Base-by-base conservation (phyloP, 2,329 filamentous ascomycete genomes). In the Xylariaceae sp. region DNA sequence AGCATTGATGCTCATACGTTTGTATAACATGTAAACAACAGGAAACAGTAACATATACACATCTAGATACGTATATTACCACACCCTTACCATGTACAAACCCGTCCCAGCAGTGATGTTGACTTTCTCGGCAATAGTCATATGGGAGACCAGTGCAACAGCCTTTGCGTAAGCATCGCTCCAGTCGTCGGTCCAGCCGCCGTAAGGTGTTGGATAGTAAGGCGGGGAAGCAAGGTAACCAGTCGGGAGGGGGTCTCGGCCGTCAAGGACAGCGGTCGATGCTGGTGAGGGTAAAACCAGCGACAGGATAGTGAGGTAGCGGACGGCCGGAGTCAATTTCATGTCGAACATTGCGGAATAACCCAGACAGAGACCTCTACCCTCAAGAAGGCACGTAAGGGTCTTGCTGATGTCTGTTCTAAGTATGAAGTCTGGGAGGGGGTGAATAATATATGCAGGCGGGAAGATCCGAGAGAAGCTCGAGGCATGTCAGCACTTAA, bases 61-160 rank as follows among this genome's bases (percentile, higher is more conserved):
- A 35, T 30, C 23, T 30, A 30, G 23, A 30, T 35, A 50, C 11
- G 9, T 35, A 15, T 35, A 18, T 23, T 51, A 35, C 35, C 18
- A n/a, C 42, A 4, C 77, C 47, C 65, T 56, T 60, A 82, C 88
- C 88, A 91, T 92, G 64, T 80, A 87, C 48, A 87, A 80, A 1
- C 88, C 88, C 1, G 82, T 87, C 2, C 89, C 89, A 1, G 83
- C 82, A 0, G 88, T 91, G 55, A 92, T 80, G 69, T 92, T 92
- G 2, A 88, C 86, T 75, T 92, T 93, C 71, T 92, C 89, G 1
- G 88, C 88, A 58, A 93, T 73, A 0, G 88, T 92, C 88, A 93
- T 90, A 52, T 84, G 82, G 56, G 84, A 82, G 13, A 93, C 89
- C 11, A 92, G 73, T 2, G 77, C 73, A 59, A 85, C 80, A 1